Conservation (phyloP, 2,329 filamentous ascomycete genomes). For the Aspergillus vadensis region DNA sequence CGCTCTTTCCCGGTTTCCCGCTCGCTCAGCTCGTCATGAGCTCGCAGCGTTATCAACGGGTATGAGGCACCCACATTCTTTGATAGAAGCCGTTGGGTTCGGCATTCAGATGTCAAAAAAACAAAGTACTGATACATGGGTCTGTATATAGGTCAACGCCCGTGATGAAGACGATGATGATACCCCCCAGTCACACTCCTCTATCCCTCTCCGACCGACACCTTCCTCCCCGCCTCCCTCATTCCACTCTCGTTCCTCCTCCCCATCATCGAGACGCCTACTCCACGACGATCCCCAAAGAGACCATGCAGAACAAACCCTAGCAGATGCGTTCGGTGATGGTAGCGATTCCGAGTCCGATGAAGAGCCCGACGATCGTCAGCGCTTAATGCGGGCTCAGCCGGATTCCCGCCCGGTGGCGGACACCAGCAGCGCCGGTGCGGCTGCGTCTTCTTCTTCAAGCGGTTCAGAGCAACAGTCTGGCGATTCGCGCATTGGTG, state of each 20-base stretch:
- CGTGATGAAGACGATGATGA: slow-evolving; percentile 48
- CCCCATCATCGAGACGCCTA: slow-evolving; percentile 57
- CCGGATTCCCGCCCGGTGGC: slow-evolving; percentile 34
- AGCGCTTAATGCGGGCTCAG: slow-evolving; percentile 77
- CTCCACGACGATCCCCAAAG: slow-evolving; percentile 55
- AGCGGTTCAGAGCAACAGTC: slow-evolving; percentile 18
- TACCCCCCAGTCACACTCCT: slow-evolving; percentile 32
- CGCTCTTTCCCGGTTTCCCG: slow-evolving; percentile 19
- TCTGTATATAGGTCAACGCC: slow-evolving; percentile 43
- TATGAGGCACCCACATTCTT: slow-evolving; percentile 34
- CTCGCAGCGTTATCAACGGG: slow-evolving; percentile 53
- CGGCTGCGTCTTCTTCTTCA: slow-evolving; percentile 30
- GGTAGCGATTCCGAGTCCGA: slow-evolving; percentile 71
- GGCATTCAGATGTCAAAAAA: background rate
- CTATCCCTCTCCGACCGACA: slow-evolving; percentile 32
- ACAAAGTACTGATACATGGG: background rate
- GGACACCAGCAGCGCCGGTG: slow-evolving; percentile 24
- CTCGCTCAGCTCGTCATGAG: slow-evolving; percentile 49
- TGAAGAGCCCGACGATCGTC: slow-evolving; percentile 76
- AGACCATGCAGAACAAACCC: slow-evolving; percentile 70
- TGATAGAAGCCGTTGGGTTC: background rate
- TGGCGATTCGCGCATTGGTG: slow-evolving; percentile 21
- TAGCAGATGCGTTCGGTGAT: slow-evolving; percentile 90
- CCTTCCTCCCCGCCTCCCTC: slow-evolving; percentile 64
- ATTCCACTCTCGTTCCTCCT: slow-evolving; percentile 82